Evolutionary conservation across 176 grass and related monocot species (phyloP).

Genomic region (Sorghum bicolor): DNA sequence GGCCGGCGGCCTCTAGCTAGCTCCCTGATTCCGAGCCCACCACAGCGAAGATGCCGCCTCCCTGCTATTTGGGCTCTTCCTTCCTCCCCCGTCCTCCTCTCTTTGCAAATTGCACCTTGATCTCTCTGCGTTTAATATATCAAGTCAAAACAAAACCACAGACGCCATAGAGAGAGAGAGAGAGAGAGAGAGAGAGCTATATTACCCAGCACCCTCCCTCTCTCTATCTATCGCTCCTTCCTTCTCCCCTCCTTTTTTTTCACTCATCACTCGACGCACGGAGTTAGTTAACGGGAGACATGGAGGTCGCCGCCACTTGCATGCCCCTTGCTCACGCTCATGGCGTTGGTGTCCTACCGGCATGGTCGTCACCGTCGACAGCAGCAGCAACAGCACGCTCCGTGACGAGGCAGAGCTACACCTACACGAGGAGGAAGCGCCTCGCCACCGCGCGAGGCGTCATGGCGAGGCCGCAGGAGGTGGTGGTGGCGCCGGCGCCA

Average conservation of each 20-base stretch:
- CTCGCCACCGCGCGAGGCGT: constrained; percentile 6
- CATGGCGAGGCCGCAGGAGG: constrained; percentile 33
- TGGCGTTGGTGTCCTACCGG: background rate
- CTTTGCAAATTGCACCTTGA: background rate
- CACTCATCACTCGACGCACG: background rate
- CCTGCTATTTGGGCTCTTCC: constrained; percentile 22
- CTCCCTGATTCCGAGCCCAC: constrained; percentile 38
- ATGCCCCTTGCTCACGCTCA: constrained; percentile 24
- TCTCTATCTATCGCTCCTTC: background rate
- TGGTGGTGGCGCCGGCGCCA: background rate
- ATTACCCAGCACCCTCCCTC: background rate
- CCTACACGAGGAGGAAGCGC: background rate
- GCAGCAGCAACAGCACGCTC: background rate
- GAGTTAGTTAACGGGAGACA: background rate
- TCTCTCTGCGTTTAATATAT: background rate
- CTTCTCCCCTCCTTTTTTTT: background rate
- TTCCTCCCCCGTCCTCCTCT: background rate
- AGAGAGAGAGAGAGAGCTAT: background rate
- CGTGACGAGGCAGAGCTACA: background rate
- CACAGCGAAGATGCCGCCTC: constrained; percentile 38
- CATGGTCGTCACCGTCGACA: background rate
- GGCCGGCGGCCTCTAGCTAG: no score
- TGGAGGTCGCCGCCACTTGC: constrained; percentile 31
- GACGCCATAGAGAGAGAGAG: no score
- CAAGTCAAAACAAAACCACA: background rate